Percentiles rank a stretch among this genome's conserved stretches.
These are phyloP conservation scores for Agrocybe pediades DNA, from an alignment of 768 basidiomycete genomes.

Conservation along the genomic window DNA sequence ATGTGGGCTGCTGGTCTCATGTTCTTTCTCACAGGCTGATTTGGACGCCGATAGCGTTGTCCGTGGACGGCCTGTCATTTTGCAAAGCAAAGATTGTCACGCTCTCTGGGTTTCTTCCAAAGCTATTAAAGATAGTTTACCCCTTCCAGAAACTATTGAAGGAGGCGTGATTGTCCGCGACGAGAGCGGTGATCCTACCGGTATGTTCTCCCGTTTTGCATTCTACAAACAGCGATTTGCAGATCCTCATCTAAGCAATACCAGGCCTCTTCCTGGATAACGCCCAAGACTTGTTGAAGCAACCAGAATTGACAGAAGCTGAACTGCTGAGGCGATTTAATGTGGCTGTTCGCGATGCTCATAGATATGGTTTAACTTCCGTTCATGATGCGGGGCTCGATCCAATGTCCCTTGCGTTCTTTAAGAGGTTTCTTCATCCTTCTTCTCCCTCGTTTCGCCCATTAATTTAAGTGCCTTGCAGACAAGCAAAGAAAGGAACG, in stretches of 20 bases:
- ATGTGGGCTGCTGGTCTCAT: neutral
- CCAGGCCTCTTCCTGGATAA: conserved; percentile 83
- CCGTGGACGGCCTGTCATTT: conserved; percentile 66
- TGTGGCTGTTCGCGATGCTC: conserved; percentile 65
- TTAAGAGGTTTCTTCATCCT: conserved; percentile 50
- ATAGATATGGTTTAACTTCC: conserved; percentile 73
- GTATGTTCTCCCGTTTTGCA: conserved; percentile 34
- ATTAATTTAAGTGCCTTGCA: conserved; percentile 31
- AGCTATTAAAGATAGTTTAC: conserved; percentile 56
- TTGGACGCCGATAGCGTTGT: conserved; percentile 73
- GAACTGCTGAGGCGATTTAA: conserved; percentile 65
- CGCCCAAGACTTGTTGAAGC: conserved; percentile 73
- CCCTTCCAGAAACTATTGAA: conserved; percentile 69
- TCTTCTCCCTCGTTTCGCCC: neutral
- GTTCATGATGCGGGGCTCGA: conserved; percentile 86
- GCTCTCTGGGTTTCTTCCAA: conserved; percentile 82
- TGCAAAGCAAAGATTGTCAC: conserved; percentile 88
- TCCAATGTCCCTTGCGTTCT: conserved; percentile 72
- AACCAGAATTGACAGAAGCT: conserved; percentile 62
- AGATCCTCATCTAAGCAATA: neutral
- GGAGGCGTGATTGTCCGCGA: conserved; percentile 84
- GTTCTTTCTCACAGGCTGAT: conserved; percentile 50
- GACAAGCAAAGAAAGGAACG: conserved; percentile 58
- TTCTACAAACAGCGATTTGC: neutral
- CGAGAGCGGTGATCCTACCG: conserved; percentile 65